These are phyloP conservation scores for Zygotorulaspora florentina DNA, from an alignment of 805 yeast species.

Conservation along the genomic window DNA sequence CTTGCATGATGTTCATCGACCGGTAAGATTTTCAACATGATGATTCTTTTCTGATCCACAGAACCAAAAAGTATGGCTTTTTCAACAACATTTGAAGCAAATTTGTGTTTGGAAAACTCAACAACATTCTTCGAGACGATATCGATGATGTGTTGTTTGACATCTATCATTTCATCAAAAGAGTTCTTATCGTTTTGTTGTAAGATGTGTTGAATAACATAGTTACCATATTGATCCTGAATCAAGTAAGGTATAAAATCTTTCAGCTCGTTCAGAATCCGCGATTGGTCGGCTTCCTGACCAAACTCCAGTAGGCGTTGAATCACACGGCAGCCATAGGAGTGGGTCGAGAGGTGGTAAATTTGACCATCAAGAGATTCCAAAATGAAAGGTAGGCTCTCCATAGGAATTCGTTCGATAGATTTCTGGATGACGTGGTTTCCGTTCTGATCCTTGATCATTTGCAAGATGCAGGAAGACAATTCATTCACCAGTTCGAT, in stretches of 20 bases:
- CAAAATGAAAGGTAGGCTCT: slow-evolving; percentile 63
- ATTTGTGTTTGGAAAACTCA: slow-evolving; percentile 88
- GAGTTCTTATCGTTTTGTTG: slow-evolving; percentile 57
- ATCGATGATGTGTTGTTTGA: slow-evolving; percentile 46
- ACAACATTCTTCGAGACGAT: slow-evolving; percentile 71
- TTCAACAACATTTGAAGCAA: slow-evolving; percentile 96
- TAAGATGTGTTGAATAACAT: slow-evolving; percentile 92
- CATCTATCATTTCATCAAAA: slow-evolving; percentile 40
- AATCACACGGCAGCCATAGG: slow-evolving; percentile 96
- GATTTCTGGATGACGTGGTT: slow-evolving; percentile 97
- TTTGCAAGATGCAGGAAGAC: slow-evolving; percentile 51
- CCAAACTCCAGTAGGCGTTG: slow-evolving; percentile 88
- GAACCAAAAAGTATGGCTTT: slow-evolving; percentile 79
- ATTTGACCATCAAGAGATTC: slow-evolving; percentile 65
- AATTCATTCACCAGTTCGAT: slow-evolving; percentile 67
- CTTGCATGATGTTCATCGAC: slow-evolving; percentile 44
- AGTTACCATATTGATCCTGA: slow-evolving; percentile 96
- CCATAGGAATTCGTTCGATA: slow-evolving; percentile 78
- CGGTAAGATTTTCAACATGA: slow-evolving; percentile 64
- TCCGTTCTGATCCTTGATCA: slow-evolving; percentile 95
- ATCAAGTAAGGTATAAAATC: slow-evolving; percentile 69
- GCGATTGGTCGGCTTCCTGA: slow-evolving; percentile 55
- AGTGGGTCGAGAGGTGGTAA: slow-evolving; percentile 86
- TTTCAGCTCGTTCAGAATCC: slow-evolving; percentile 67
- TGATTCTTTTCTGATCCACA: slow-evolving; percentile 52